Conservation (phyloP, 805 yeast genomes). For the Ogataea methylovora region DNA sequence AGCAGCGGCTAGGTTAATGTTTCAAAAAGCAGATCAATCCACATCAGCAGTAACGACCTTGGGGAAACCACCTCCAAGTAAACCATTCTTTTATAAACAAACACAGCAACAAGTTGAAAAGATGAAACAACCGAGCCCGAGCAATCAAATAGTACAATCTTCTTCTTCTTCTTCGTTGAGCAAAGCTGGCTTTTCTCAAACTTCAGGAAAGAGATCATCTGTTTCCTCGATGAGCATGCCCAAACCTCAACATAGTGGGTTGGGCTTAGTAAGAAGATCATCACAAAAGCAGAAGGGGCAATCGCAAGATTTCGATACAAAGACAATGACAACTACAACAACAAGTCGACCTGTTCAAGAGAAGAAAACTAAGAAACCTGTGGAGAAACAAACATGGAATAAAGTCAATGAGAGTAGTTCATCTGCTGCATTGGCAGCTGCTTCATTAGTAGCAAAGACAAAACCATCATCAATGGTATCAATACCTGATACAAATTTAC, state of each 20-base stretch:
- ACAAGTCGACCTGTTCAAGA: no score
- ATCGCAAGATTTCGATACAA: no score
- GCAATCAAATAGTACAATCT: no score
- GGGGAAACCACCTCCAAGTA: slow-evolving; percentile 1
- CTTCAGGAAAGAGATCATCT: no score
- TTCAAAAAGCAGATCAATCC: slow-evolving; percentile 1
- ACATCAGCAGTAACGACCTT: slow-evolving; percentile 2
- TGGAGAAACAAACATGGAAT: slow-evolving; percentile 19
- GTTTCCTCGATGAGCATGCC: no score
- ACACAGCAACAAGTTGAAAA: background rate
- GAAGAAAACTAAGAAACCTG: background rate
- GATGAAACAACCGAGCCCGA: no score
- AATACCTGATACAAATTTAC: background rate
- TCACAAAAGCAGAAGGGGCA: no score
- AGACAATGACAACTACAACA: no score
- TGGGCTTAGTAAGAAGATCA: no score
- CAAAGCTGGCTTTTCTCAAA: no score
- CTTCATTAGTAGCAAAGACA: slow-evolving; percentile 25
- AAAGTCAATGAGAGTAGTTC: slow-evolving; percentile 21
- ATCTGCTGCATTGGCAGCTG: slow-evolving; percentile 27
- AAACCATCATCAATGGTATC: slow-evolving; percentile 19
- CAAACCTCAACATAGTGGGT: no score
- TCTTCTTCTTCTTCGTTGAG: no score
- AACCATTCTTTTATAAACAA: background rate
- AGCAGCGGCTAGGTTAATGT: slow-evolving; percentile 2